A percentile compares a stretch with the other conserved stretches of the same genome.
phyloP scores from a whole-genome alignment of 108 stramenopile species.

The Fragilaria crotonensis region DNA sequence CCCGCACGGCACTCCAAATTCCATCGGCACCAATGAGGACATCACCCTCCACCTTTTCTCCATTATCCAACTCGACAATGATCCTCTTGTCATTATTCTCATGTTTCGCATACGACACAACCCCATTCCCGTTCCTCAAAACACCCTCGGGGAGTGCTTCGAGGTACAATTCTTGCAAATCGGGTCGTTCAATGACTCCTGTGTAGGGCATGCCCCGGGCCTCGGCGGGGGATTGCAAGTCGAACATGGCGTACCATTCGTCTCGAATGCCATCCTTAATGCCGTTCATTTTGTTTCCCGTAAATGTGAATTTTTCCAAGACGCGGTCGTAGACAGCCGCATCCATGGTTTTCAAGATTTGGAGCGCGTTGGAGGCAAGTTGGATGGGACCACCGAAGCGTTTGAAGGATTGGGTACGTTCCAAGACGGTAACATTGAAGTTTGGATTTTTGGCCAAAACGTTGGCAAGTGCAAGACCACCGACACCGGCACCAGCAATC shows the following conservation, averaged over 20 bases:
- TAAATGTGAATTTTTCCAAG: conserved; percentile 51
- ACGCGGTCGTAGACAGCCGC: conserved; percentile 35
- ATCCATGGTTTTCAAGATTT: conserved; percentile 47
- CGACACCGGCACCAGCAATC: conserved; percentile 63
- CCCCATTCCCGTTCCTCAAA: conserved; percentile 44
- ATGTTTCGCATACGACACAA: conserved; percentile 28
- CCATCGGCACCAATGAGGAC: conserved; percentile 78
- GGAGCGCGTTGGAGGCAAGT: conserved; percentile 63
- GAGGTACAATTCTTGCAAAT: conserved; percentile 65
- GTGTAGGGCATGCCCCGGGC: conserved; percentile 58
- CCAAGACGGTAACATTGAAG: conserved; percentile 50
- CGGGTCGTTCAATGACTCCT: conserved; percentile 71
- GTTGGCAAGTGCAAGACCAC: conserved; percentile 52
- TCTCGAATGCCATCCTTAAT: conserved; percentile 67
- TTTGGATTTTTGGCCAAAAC: conserved; percentile 33
- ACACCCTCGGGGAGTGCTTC: conserved; percentile 30
- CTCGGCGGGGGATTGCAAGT: conserved; percentile 47
- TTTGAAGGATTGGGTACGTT: conserved; percentile 56
- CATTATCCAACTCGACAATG: conserved; percentile 33
- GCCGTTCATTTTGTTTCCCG: conserved; percentile 57
- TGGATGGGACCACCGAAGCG: conserved; percentile 79
- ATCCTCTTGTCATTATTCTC: conserved; percentile 27
- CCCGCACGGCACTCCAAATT: conserved; percentile 63
- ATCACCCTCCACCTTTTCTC: conserved; percentile 37
- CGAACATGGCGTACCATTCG: conserved; percentile 80